Evolutionary conservation across 1,284 basidiomycete species (phyloP), one percentile per base, ranked within the genome.

Genomic region (Kalmanozyma brasiliensis): DNA sequence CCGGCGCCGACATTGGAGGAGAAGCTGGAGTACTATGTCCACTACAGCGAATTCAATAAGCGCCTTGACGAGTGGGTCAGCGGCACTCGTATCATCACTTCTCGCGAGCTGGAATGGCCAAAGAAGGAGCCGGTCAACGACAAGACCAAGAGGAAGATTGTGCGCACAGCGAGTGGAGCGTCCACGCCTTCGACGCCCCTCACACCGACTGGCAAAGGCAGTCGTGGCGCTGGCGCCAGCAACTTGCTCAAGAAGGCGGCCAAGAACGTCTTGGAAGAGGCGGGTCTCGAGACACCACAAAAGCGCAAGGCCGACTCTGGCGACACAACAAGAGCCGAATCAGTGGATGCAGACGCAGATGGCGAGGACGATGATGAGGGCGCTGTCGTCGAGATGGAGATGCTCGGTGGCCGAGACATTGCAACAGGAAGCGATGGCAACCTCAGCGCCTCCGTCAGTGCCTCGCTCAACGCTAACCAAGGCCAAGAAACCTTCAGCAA

Each of bases 31-130:
- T 72, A 69, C 55, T 74, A 77, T 34, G 69, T 76, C 13, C 74
- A 76, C 51, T 74, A 73, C 46, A 65, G 63, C 56, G 77, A 76
- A 43, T 74, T 76, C 57, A 75, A 78, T 59, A 71, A 74, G 84
- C 93, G 96, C 77, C 86, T 98, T 47, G 96, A 99, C 83, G 96
- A 97, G 71, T 99, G 96, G 96, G 91, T 99, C n/a, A 85, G 89
- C 23, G 92, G 91, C 16, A 90, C 91, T 3, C 88, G 94, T 30
- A 87, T 99, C 58, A 87, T 97, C 43, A 86, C 94, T 26, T 87
- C 86, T 59, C 87, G 90, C 69, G 94, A 97, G 79, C 87, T 99
- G 72, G 93, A 97, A 82, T 97, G 93, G 94, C 96, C 96, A 1
- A 66, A 80, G 35, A 76, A 81, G 24, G 92, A 91, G 77, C 73